Base-by-base conservation (phyloP, 495 filamentous ascomycete species). In the Lentithecium fluviatile region DNA sequence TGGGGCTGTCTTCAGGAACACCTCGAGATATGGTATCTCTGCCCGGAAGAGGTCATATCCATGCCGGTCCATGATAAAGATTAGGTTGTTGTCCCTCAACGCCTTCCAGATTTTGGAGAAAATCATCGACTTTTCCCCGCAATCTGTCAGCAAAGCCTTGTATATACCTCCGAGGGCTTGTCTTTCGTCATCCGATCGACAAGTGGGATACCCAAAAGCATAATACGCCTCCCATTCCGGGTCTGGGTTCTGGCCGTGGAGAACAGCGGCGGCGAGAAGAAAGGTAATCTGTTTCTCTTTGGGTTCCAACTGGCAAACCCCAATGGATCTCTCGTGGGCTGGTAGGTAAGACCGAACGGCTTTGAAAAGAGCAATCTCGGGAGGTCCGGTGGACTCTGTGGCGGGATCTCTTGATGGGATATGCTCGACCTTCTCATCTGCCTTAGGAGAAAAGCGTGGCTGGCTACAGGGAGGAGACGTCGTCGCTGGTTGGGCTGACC, bases 21-120 rank as follows among this genome's bases (percentile, higher is more conserved):
- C 2, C 25, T 49, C 21, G 24, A 62, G 42, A 2, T 32, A 1
- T 12, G 58, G 58, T 1, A 62, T 25, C 13, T 1, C 17, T 15
- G 36, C 17, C 1, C 49, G 48, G 11, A 53, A 46, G 7, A 10
- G 11, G 4, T 10, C 12, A 24, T 56, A 62, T 2, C 17, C 58
- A 38, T 49, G 13, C 2, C 29, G 23, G 15, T 62, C 42, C 10
- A 62, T 21, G 7, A 62, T 36, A 3, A 36, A 10, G 4, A 29
- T 15, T 8, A 55, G 29, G 1, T 23, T 49, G 43, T 56, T 45
- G 17, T 36, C 8, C 12, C 45, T 37, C 17, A 52, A 37, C 2
- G 56, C 56, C 13, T 20, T 40, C 46, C 46, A 51, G 11, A 59
- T 7, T 2, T 52, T 21, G 10, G 45, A 25, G n/a, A 62, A 56